Evolutionary conservation across 768 basidiomycete species (phyloP).

Genomic region (Suillus bovinus): DNA sequence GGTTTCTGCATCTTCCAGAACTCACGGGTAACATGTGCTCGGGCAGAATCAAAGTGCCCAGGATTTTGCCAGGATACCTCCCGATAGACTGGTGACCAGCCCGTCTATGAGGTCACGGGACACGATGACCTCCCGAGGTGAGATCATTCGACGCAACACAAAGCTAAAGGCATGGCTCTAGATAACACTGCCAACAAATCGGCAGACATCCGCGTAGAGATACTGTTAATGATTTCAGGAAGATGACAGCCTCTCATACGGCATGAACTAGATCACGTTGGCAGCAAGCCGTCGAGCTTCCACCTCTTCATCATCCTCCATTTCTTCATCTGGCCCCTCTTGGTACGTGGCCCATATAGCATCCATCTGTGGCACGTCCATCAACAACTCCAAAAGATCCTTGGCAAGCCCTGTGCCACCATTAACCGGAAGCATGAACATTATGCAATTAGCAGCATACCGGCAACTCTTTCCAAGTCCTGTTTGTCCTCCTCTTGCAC

Average conservation of each 20-base stretch:
- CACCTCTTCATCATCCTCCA: conserved; percentile 61
- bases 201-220: neutral
- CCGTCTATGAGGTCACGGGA: too few relatives aligned
- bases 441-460: conserved; percentile 34
- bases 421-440: conserved; percentile 9
- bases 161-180: neutral
- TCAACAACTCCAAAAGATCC: conserved; percentile 63
- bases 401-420: conserved; percentile 50
- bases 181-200: neutral
- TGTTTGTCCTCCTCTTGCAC: conserved; percentile 39
- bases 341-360: conserved; percentile 64
- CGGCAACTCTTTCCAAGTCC: conserved; percentile 47
- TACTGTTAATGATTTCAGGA: neutral
- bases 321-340: conserved; percentile 40
- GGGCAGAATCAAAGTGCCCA: too few relatives aligned
- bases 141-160: neutral
- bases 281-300: conserved; percentile 25
- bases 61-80: too few relatives aligned
- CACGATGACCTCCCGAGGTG: too few relatives aligned
- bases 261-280: conserved; percentile 11
- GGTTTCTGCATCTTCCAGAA: too few relatives aligned
- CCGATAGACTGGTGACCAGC: too few relatives aligned
- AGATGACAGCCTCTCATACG: neutral
- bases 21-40: too few relatives aligned
- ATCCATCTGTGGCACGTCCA: conserved; percentile 73